These are phyloP conservation scores for Asterella californica DNA, from an alignment of 225 moss, liverwort and hornwort species.

Conservation along the genomic window DNA sequence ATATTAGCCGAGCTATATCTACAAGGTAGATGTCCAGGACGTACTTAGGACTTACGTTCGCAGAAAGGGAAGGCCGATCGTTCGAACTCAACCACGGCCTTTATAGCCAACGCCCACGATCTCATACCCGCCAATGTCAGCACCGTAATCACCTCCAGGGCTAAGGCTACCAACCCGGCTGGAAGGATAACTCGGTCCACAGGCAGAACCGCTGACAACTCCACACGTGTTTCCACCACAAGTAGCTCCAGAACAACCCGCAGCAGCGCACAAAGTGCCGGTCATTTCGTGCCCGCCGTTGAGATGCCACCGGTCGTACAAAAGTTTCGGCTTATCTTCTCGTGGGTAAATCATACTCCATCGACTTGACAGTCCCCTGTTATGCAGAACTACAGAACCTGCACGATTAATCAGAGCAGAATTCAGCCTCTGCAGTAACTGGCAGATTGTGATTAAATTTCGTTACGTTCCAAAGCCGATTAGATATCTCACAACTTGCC, in stretches of 20 bases:
- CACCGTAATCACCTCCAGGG: background rate
- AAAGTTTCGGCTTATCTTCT: constrained; percentile 1
- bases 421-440: background rate
- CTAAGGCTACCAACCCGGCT: background rate
- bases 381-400: constrained; percentile 13
- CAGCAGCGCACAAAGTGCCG: constrained; percentile 18
- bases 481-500: no score
- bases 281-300: background rate
- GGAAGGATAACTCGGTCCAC: background rate
- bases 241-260: constrained; percentile 6
- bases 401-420: no score
- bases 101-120: background rate
- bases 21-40: no score
- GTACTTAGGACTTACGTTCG: no score
- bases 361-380: constrained; percentile 9
- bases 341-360: constrained; percentile 4
- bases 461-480: no score
- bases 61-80: background rate
- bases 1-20: background rate
- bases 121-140: background rate
- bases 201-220: background rate
- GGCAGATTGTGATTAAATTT: no score
- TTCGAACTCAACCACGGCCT: background rate
- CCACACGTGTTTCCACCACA: constrained; percentile 22
- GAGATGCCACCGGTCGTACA: constrained; percentile 13